Percentiles rank a stretch among this genome's conserved stretches.
Conservation (phyloP, 139 green algal genomes). For the Micractinium conductrix region DNA sequence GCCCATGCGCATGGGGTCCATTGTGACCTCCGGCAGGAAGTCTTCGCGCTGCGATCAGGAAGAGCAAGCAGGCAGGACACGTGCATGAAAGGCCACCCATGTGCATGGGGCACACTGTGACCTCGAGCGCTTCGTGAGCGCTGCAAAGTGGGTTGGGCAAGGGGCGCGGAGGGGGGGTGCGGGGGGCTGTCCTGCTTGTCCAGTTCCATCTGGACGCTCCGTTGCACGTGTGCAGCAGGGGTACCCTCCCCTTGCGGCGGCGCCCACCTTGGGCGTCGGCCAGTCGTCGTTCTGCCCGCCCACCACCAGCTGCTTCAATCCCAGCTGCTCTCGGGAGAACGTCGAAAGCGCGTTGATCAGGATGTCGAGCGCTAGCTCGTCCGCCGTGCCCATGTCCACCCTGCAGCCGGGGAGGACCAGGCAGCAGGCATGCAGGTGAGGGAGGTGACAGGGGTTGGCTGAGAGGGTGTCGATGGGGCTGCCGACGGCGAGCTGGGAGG, state of each 20-base stretch:
- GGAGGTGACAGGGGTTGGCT: too few relatives aligned
- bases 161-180: neutral
- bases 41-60: slow-evolving; percentile 8
- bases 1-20: slow-evolving; percentile 39
- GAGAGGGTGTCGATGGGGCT: too few relatives aligned
- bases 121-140: too few relatives aligned
- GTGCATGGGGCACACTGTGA: too few relatives aligned
- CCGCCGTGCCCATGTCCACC: slow-evolving; percentile 87
- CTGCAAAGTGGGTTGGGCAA: neutral
- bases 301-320: slow-evolving; percentile 63
- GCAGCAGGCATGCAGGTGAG: too few relatives aligned
- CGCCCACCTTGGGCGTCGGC: slow-evolving; percentile 51
- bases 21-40: slow-evolving; percentile 34
- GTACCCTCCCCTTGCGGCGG: too few relatives aligned
- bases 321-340: slow-evolving; percentile 79
- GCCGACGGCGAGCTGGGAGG: too few relatives aligned
- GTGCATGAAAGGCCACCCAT: too few relatives aligned
- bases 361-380: slow-evolving; percentile 89
- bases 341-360: slow-evolving; percentile 86
- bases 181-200: too few relatives aligned
- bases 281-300: slow-evolving; percentile 79
- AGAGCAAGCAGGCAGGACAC: neutral
- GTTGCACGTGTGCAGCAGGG: too few relatives aligned
- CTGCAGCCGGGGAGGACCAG: slow-evolving; percentile 42
- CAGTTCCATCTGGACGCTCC: too few relatives aligned